Percentiles rank a stretch among this genome's conserved stretches.
These are phyloP conservation scores for Aureobasidium namibiae DNA, from an alignment of 2,329 filamentous ascomycete species.

Conservation along the genomic window DNA sequence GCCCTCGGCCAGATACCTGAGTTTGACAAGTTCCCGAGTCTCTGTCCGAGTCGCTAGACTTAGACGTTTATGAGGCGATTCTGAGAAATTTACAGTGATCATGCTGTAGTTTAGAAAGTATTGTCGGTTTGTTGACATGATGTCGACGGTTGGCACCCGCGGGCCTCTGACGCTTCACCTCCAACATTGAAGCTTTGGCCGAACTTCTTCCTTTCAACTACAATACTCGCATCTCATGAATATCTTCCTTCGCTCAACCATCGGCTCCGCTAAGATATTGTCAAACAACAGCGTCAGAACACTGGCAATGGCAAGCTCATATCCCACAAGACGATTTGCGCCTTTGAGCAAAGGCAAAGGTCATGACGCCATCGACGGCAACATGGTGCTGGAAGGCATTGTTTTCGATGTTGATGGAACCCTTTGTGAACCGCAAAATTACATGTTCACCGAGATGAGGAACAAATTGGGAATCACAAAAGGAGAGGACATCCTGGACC, in stretches of 20 bases:
- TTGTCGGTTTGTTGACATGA: too few species aligned
- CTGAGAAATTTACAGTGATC: background rate
- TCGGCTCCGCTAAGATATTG: background rate
- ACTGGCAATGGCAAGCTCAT: background rate
- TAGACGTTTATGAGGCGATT: background rate
- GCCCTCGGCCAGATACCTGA: constrained; percentile 30
- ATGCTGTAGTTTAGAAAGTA: background rate
- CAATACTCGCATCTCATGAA: background rate
- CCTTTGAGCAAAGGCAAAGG: constrained; percentile 34
- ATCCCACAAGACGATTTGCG: constrained; percentile 38
- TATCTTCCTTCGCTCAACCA: background rate
- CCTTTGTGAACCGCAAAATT: constrained; percentile 81
- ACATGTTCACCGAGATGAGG: constrained; percentile 93
- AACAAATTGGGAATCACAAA: constrained; percentile 63
- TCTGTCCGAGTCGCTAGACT: background rate
- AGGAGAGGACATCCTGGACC: constrained; percentile 74
- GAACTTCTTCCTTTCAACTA: background rate
- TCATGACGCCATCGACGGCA: constrained; percentile 23
- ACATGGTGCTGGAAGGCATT: constrained; percentile 44
- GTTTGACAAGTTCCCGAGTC: background rate
- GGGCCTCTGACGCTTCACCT: background rate
- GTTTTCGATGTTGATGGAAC: constrained; percentile 96
- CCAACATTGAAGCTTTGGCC: background rate
- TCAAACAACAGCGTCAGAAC: background rate
- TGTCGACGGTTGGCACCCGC: too few species aligned